phyloP scores from a whole-genome alignment of 306 rosid species.

The Delonix regia region DNA sequence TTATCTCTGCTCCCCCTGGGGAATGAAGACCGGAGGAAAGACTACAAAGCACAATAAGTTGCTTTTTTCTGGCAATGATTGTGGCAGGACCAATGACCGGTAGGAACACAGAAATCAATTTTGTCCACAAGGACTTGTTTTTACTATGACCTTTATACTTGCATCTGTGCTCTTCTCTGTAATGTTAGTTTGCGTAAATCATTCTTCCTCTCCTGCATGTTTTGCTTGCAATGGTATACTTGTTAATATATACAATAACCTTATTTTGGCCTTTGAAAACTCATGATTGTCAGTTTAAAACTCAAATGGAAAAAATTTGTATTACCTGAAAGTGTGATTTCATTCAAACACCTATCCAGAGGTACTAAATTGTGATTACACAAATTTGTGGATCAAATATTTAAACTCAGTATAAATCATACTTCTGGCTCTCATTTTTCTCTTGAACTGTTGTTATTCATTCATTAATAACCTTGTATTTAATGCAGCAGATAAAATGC shows the following conservation, averaged over 20 bases:
- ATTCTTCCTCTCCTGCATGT: too few relatives aligned
- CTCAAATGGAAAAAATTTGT: too few relatives aligned
- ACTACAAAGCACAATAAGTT: conserved; percentile 52
- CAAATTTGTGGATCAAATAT: neutral
- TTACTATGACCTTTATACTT: too few relatives aligned
- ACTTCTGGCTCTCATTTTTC: neutral
- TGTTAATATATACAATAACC: neutral
- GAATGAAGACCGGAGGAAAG: conserved; percentile 44
- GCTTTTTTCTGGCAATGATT: conserved; percentile 31
- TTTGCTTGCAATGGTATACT: neutral
- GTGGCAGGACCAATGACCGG: conserved; percentile 29
- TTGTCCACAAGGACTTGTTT: neutral
- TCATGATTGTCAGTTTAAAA: neutral
- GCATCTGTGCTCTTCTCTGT: neutral
- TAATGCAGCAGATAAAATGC: neutral
- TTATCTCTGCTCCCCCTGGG: conserved; percentile 61
- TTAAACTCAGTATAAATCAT: neutral
- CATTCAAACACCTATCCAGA: neutral
- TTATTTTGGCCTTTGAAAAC: neutral
- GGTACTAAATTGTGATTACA: neutral
- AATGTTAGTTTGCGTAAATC: neutral
- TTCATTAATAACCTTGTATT: neutral
- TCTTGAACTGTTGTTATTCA: neutral
- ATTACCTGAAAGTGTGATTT: neutral
- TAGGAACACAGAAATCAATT: conserved; percentile 32